Conservation (phyloP, 1,139 yeast genomes). For the Yamadazyma mexicana region DNA sequence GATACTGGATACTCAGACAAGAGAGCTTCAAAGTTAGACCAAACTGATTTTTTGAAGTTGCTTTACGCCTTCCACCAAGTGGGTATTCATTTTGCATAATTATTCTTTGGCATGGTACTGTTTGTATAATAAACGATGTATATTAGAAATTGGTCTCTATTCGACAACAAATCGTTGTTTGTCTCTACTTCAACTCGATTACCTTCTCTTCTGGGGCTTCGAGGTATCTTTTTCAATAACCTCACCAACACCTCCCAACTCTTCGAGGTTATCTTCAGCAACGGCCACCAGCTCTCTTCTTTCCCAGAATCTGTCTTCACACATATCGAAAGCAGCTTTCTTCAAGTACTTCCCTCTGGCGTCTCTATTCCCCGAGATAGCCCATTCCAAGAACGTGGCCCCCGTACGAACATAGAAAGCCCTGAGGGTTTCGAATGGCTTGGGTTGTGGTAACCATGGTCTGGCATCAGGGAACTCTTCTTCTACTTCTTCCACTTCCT, state of each 20-base stretch:
- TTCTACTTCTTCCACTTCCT: conserved; percentile 57
- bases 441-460: conserved; percentile 97
- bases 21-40: conserved; percentile 94
- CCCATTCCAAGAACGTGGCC: conserved; percentile 88
- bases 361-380: conserved; percentile 78
- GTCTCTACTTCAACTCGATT: conserved; percentile 8
- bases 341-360: conserved; percentile 91
- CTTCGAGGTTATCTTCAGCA: conserved; percentile 87
- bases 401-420: conserved; percentile 86
- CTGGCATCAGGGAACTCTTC: conserved; percentile 84
- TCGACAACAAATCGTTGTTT: too few species aligned
- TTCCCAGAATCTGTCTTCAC: conserved; percentile 98
- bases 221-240: conserved; percentile 77
- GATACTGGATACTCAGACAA: conserved; percentile 81
- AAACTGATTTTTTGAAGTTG: conserved; percentile 85
- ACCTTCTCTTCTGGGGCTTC: conserved; percentile 46
- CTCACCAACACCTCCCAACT: conserved; percentile 88
- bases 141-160: too few species aligned
- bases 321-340: conserved; percentile 83
- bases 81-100: conserved; percentile 90
- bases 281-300: conserved; percentile 89
- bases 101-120: conserved; percentile 1
- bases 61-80: conserved; percentile 95
- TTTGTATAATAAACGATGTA: neutral
- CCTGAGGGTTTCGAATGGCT: conserved; percentile 85